phyloP scores from a whole-genome alignment of 805 yeast genomes.

The Candida boidinii region DNA sequence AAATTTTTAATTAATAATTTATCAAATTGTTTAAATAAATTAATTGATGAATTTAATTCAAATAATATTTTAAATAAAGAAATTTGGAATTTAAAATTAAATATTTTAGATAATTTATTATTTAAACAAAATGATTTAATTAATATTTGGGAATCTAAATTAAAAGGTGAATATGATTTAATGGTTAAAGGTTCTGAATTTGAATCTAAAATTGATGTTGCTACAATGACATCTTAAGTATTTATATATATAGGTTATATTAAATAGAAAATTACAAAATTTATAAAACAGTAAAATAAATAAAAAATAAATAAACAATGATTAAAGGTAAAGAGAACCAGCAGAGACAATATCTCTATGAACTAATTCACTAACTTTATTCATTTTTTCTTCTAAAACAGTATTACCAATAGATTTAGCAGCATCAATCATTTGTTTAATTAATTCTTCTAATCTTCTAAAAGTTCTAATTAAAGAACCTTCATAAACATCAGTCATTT shows the following conservation, averaged over 20 bases:
- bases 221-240: constrained; percentile 11
- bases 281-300: constrained; percentile 1
- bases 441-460: constrained; percentile 86
- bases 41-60: constrained; percentile 20
- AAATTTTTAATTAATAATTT: constrained; percentile 16
- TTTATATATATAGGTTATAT: neutral
- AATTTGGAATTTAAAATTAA: constrained; percentile 13
- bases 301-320: constrained; percentile 1
- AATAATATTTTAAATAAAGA: constrained; percentile 11
- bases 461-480: constrained; percentile 94
- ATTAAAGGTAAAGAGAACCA: constrained; percentile 73
- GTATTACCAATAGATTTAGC: constrained; percentile 92
- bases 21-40: constrained; percentile 19
- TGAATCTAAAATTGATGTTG: constrained; percentile 12
- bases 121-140: constrained; percentile 5
- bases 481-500: constrained; percentile 98
- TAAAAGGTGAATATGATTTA: constrained; percentile 7
- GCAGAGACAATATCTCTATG: constrained; percentile 97
- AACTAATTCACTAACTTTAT: constrained; percentile 70
- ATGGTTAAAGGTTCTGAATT: constrained; percentile 16
- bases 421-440: constrained; percentile 83
- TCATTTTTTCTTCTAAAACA: constrained; percentile 83
- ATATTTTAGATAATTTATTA: constrained; percentile 10
- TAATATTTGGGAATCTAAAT: constrained; percentile 15
- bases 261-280: neutral